Conservation (phyloP, 495 filamentous ascomycete species). For the Corynascus novoguineensis region DNA sequence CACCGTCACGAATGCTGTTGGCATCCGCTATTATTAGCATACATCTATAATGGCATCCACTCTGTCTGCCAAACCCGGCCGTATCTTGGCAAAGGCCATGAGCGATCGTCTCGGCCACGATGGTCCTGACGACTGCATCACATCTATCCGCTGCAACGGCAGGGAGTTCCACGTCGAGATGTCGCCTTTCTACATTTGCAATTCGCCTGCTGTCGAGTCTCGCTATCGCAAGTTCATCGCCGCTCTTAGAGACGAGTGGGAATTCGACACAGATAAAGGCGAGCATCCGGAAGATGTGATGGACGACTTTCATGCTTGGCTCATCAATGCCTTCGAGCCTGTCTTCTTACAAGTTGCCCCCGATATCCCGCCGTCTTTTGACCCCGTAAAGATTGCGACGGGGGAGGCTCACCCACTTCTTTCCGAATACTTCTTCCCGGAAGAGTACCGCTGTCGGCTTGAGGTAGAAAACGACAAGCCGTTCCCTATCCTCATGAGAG, state of each 20-base stretch:
- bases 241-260: constrained; percentile 7
- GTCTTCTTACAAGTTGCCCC: constrained; percentile 17
- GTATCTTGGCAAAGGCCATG: constrained; percentile 6
- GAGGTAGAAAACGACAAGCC: constrained; percentile 14
- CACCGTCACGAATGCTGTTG: too few species aligned
- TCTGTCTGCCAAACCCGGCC: neutral
- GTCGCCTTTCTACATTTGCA: constrained; percentile 15
- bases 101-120: neutral
- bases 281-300: constrained; percentile 2
- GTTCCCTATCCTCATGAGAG: constrained; percentile 10
- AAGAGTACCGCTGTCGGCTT: constrained; percentile 14
- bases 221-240: constrained; percentile 18
- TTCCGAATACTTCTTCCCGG: constrained; percentile 20
- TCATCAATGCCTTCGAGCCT: constrained; percentile 11
- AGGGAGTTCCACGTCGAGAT: constrained; percentile 15
- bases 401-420: constrained; percentile 19
- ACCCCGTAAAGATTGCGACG: constrained; percentile 14
- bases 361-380: constrained; percentile 16
- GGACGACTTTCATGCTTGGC: constrained; percentile 7
- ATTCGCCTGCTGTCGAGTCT: constrained; percentile 12
- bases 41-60: neutral
- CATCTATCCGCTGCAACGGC: constrained; percentile 18
- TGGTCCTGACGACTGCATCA: constrained; percentile 11
- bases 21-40: too few species aligned
- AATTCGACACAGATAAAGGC: neutral